Percentiles rank a stretch among this genome's conserved stretches.
Evolutionary conservation across 2,329 filamentous ascomycete species (phyloP).

Genomic region (Neurospora crassa): DNA sequence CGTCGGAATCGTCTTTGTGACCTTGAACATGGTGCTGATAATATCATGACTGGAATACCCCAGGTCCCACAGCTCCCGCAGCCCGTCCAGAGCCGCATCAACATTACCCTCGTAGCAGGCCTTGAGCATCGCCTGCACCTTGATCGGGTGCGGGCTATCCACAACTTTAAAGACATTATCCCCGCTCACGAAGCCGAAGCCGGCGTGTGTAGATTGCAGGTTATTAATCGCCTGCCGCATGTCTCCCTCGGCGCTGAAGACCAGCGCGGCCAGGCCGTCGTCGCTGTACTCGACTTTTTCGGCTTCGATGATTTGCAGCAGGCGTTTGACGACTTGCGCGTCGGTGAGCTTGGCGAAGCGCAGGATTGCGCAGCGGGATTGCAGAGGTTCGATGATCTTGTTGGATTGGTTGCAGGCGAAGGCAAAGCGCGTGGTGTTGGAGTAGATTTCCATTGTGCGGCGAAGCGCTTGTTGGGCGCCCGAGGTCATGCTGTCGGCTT

Average conservation of each 20-base stretch:
- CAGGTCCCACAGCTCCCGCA: slow-evolving; percentile 87
- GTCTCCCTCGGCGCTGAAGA: slow-evolving; percentile 95
- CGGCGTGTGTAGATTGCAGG: slow-evolving; percentile 82
- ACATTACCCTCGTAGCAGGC: slow-evolving; percentile 89
- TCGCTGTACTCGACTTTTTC: slow-evolving; percentile 87
- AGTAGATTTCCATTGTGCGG: slow-evolving; percentile 97
- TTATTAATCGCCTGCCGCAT: slow-evolving; percentile 99
- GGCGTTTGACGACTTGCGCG: slow-evolving; percentile 78
- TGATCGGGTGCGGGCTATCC: slow-evolving; percentile 93
- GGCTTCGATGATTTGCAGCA: slow-evolving; percentile 86
- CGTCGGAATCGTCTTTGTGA: slow-evolving; percentile 90
- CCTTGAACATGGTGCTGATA: slow-evolving; percentile 97
- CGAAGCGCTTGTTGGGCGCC: slow-evolving; percentile 90
- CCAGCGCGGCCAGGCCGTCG: slow-evolving; percentile 87
- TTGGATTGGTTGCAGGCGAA: slow-evolving; percentile 99
- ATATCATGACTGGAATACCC: slow-evolving; percentile 99
- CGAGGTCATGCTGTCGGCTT: slow-evolving; percentile 98
- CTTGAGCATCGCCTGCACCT: slow-evolving; percentile 97
- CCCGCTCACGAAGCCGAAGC: slow-evolving; percentile 93
- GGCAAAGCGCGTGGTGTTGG: slow-evolving; percentile 90
- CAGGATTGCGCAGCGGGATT: slow-evolving; percentile 92
- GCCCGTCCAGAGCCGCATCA: slow-evolving; percentile 72
- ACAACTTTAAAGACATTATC: slow-evolving; percentile 98
- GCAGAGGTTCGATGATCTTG: slow-evolving; percentile 98
- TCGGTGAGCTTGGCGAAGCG: slow-evolving; percentile 90